Conservation (phyloP, 306 rosid genomes). For the Inga oerstediana region DNA sequence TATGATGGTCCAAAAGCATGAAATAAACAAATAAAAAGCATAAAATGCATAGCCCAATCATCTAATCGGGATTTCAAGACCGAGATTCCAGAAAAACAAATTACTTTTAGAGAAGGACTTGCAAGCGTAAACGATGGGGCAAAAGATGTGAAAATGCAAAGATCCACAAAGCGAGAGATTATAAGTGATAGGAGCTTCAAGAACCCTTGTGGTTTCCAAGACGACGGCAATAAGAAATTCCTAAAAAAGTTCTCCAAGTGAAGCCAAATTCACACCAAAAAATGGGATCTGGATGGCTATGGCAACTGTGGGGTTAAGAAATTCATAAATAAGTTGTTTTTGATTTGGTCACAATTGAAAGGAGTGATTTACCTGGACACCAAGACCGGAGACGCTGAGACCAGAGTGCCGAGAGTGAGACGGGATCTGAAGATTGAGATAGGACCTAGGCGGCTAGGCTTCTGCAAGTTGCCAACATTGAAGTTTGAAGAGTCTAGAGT, state of each 20-base stretch:
- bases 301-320: neutral
- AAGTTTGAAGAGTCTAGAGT: too few relatives aligned
- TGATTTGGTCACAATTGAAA: neutral
- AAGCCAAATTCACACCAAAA: neutral
- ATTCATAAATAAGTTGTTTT: neutral
- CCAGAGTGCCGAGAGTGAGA: too few relatives aligned
- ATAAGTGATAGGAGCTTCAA: too few relatives aligned
- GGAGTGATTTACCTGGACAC: too few relatives aligned
- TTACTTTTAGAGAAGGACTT: too few relatives aligned
- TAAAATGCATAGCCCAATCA: conserved; percentile 1
- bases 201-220: too few relatives aligned
- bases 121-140: neutral
- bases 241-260: neutral
- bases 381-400: too few relatives aligned
- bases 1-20: neutral
- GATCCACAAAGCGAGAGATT: too few relatives aligned
- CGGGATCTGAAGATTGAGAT: too few relatives aligned
- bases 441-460: too few relatives aligned
- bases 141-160: neutral
- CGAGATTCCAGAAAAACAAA: neutral
- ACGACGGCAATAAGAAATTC: too few relatives aligned
- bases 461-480: too few relatives aligned
- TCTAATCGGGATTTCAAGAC: conserved; percentile 15
- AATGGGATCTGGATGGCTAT: neutral
- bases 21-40: conserved; percentile 20